Evolutionary conservation across 2,329 filamentous ascomycete species (phyloP).

Genomic region (Westerdykella sp.): DNA sequence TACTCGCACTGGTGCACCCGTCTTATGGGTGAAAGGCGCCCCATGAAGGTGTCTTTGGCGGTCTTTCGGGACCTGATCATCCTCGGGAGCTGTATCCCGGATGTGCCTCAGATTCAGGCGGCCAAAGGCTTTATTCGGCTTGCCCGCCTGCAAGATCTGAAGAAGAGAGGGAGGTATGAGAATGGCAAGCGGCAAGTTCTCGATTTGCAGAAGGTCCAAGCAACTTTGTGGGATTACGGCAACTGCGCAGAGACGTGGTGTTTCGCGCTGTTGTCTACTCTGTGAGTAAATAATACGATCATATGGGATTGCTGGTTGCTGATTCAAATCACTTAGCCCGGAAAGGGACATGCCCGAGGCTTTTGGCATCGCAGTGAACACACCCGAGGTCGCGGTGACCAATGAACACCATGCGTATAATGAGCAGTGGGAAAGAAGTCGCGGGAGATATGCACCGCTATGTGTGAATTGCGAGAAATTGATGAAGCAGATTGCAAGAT

Average conservation of each 20-base stretch:
- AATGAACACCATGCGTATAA: not conserved
- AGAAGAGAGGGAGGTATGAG: not conserved
- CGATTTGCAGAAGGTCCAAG: not conserved
- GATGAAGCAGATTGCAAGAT: not conserved
- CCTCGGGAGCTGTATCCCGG: not conserved
- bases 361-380: not conserved
- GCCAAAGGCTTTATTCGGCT: not conserved
- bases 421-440: not conserved
- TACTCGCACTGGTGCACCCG: slow-evolving; percentile 1
- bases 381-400: not conserved
- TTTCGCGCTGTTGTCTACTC: not conserved
- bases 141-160: not conserved
- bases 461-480: slow-evolving; percentile 1
- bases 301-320: not conserved
- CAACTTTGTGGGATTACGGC: not conserved
- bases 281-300: not conserved
- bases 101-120: not conserved
- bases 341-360: not conserved
- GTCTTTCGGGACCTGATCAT: not conserved
- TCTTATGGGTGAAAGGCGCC: not conserved
- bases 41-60: not conserved
- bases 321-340: not conserved
- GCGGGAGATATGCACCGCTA: not conserved
- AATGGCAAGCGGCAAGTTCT: not conserved
- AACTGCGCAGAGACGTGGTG: slow-evolving; percentile 1